Base-by-base conservation (phyloP, 257 asterid genomes). In the Craterostigma plantagineum region DNA sequence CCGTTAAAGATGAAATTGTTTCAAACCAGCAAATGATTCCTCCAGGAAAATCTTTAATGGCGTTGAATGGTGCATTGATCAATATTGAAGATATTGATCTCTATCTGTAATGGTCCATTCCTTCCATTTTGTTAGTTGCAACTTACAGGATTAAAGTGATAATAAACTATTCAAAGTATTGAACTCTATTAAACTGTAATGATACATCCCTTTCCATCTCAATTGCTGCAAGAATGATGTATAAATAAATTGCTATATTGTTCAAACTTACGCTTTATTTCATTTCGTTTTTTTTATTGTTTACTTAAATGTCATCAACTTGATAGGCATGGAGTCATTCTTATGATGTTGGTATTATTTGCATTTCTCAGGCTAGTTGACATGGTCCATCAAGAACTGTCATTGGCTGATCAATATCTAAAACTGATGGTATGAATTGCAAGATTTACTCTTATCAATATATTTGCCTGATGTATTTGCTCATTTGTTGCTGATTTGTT, bases 31-130 rank as follows among this genome's bases (percentile, higher is more conserved):
- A 93, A 55, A 83, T 83, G 98, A 70, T 90, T 50, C 95, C 98
- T 15, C 91, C 98, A 41, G 98, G 98, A 42, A 90, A 83, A 81
- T 83, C 98, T 55, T 64, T 90, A 59, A 70, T 90, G 93, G 95
- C 95, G 54, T 60, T 90, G 64, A 90, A 90, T 67, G 98, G 98
- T 38, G 98, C 98, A 73, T 79, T 90, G 43, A 16, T 90, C 84
- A 77, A 77, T 64, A 69, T 75, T 57, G 98, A 83, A 61, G 98
- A 90, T 62, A 65, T 79, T 65, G 98, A 90, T 71, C 93, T 90
- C 59, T 69, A 79, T 64, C 72, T 68, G 98, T 90, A 87, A 74
- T 68, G 57, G 70, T 61, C 68, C 52, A 41, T 48, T 65, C 57
- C 63, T 45, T 36, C 8, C 40, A 3, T 36, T 36, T 10, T 36